Evolutionary conservation across 768 basidiomycete genomes (phyloP).

Genomic region (Lactifluus piperatus): DNA sequence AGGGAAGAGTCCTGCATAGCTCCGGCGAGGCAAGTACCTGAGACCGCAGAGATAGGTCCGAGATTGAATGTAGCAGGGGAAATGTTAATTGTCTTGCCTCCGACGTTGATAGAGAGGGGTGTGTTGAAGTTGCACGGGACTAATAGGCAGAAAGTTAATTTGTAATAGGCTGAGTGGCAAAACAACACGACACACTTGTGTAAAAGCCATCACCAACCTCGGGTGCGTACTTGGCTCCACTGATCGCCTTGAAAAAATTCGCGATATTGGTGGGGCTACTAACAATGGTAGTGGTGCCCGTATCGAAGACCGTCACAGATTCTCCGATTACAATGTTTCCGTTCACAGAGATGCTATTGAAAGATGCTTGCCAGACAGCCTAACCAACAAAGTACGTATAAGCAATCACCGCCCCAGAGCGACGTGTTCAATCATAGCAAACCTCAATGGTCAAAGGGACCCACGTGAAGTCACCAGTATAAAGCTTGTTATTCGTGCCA

Average conservation of each 20-base stretch:
- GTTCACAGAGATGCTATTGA: slow-evolving; percentile 9
- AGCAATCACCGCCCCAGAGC: not conserved
- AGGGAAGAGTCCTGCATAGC: rapidly evolving
- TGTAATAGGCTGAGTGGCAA: no score
- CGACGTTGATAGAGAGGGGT: not conserved
- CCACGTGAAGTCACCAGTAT: slow-evolving; percentile 1
- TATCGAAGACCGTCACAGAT: slow-evolving; percentile 17
- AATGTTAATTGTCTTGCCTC: not conserved
- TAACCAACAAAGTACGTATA: not conserved
- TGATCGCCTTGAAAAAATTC: slow-evolving; percentile 7
- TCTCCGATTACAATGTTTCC: not conserved
- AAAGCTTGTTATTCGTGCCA: not conserved
- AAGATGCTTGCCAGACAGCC: slow-evolving; percentile 21
- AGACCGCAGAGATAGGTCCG: not conserved
- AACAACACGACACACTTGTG: not conserved
- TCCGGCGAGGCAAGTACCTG: not conserved
- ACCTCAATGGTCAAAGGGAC: not conserved
- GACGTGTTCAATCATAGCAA: not conserved
- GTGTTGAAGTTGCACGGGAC: not conserved
- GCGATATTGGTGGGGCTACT: slow-evolving; percentile 12
- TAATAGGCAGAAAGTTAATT: not conserved
- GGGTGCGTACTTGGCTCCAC: not conserved
- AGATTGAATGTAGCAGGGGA: not conserved
- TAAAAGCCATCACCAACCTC: not conserved
- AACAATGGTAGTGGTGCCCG: slow-evolving; percentile 22